phyloP scores from a whole-genome alignment of 1,139 yeast species.

The Candida frijolesensis region DNA sequence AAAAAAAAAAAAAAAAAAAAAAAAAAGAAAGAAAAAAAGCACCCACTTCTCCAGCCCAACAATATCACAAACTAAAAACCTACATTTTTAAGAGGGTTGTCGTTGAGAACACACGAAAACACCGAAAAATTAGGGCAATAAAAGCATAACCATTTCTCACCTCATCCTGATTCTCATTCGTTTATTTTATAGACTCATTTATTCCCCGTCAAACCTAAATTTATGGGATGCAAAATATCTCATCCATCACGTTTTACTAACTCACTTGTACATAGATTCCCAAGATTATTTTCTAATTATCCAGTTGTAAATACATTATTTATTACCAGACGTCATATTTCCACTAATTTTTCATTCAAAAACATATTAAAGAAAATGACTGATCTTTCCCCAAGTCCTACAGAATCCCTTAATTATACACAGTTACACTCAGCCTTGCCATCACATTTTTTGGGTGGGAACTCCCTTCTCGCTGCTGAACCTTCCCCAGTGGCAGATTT shows the following conservation, averaged over 20 bases:
- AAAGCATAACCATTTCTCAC: neutral
- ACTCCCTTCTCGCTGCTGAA: conserved; percentile 73
- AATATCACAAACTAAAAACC: conserved; percentile 1
- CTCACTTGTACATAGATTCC: conserved; percentile 10
- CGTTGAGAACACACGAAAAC: neutral
- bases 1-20: neutral
- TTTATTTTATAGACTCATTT: neutral
- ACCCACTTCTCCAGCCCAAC: neutral
- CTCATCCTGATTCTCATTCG: neutral
- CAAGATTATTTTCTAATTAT: conserved; percentile 2
- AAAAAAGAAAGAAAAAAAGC: neutral
- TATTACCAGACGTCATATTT: conserved; percentile 1
- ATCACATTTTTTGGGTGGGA: conserved; percentile 76
- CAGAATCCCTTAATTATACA: conserved; percentile 26
- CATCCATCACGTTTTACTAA: conserved; percentile 3
- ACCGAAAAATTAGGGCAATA: neutral
- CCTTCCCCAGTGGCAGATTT: conserved; percentile 77
- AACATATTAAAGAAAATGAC: conserved; percentile 10
- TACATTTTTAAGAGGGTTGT: neutral
- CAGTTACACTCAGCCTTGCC: conserved; percentile 51
- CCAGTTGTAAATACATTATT: conserved; percentile 5
- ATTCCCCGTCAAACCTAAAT: neutral
- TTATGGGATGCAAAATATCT: conserved; percentile 11
- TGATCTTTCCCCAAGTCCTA: conserved; percentile 12
- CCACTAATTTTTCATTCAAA: conserved; percentile 3